These are phyloP conservation scores for Phytophthora cryptogea DNA, from an alignment of 352 stramenopile species.

Conservation along the genomic window DNA sequence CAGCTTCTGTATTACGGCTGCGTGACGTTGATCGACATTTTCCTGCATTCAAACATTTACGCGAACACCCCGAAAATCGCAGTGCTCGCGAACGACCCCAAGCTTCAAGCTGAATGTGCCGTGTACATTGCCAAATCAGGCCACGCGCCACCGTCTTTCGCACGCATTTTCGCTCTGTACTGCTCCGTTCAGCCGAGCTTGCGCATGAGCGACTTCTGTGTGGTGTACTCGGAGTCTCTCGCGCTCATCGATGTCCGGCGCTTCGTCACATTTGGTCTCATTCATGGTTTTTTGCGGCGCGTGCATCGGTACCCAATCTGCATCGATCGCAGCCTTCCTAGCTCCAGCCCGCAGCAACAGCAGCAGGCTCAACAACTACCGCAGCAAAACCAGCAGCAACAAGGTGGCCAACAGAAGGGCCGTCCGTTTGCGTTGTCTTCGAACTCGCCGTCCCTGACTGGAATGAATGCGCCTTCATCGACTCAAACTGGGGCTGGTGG, in stretches of 20 bases:
- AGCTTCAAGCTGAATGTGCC: constrained; percentile 76
- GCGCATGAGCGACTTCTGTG: constrained; percentile 84
- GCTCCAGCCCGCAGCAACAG: constrained; percentile 29
- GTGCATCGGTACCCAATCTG: constrained; percentile 87
- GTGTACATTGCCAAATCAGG: constrained; percentile 82
- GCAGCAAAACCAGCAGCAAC: constrained; percentile 37
- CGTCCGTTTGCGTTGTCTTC: constrained; percentile 30
- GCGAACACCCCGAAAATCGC: constrained; percentile 68
- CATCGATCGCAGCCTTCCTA: constrained; percentile 47
- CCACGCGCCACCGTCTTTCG: constrained; percentile 56
- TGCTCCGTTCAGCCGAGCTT: constrained; percentile 85
- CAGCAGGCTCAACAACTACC: constrained; percentile 33
- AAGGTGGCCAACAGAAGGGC: constrained; percentile 35
- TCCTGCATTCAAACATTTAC: constrained; percentile 92
- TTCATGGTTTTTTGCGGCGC: constrained; percentile 83
- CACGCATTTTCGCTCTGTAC: constrained; percentile 87
- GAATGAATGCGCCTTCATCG: constrained; percentile 32
- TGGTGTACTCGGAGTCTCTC: constrained; percentile 76
- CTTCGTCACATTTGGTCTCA: constrained; percentile 89
- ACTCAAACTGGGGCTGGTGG: constrained; percentile 24
- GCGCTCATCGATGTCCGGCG: constrained; percentile 73
- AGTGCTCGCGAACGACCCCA: constrained; percentile 54
- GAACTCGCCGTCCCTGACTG: constrained; percentile 43
- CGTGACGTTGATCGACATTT: constrained; percentile 91
- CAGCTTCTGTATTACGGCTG: constrained; percentile 91